Base-by-base conservation (phyloP, 257 asterid genomes). In the Fraxinus excelsior region DNA sequence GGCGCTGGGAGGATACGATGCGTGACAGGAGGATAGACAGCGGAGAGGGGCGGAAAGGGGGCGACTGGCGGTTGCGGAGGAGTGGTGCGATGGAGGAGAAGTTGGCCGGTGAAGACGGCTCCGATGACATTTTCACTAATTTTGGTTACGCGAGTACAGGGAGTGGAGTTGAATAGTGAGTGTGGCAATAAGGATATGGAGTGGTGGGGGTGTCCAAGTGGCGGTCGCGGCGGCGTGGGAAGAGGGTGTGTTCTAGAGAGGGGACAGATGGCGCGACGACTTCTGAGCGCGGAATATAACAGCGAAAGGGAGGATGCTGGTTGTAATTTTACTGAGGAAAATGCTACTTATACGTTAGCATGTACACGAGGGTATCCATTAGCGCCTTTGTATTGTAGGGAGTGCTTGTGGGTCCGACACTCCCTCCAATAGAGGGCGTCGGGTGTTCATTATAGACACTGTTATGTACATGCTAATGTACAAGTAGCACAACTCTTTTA, bases 21-120 rank as follows among this genome's bases (percentile, higher is more conserved):
- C 97, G 96, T 19, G 94, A 85, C 69, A 94, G 83, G 21, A 94
- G 89, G 44, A 87, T 84, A 12, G 97, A 86, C 56, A 94, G 81
- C 2, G 96, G 72, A 0, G 96, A 84, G 34, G 88, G 73, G 66
- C 89, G 87, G 74, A 72, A 19, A 35, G 74, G 73, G 74, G 79
- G 29, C 7, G 83, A 79, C 69, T 82, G 90, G 35, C 89, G 91
- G 2, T 84, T 81, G n/a, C 82, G 92, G 80, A 94, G 94, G 70
- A 94, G 94, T 16, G 97, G 97, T 16, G 83, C 70, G 32, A 84
- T 62, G 37, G 76, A 19, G 4, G 84, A 35, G 37, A 78, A 35
- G 62, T 77, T 42, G 8, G 56, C 9, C 44, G 72, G 37, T 6
- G 46, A 12, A 16, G 72, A 67, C 11, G 40, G 72, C 23, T 67